Evolutionary conservation across 208 protist species (phyloP), one percentile per base, ranked within the genome.

Genomic region (Zelonia costaricensis): DNA sequence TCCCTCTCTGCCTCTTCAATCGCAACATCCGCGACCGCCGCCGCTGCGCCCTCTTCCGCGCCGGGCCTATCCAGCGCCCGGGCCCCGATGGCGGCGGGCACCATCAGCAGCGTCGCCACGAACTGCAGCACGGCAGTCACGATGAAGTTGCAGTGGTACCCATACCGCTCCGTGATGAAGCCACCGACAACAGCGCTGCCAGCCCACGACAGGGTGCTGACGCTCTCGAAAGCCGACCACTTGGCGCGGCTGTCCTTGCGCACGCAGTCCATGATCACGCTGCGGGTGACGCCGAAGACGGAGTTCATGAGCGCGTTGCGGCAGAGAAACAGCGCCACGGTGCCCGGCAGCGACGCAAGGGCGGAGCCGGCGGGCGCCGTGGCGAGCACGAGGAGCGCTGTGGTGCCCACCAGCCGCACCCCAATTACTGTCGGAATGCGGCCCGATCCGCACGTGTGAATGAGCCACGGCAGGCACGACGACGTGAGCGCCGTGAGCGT

Each of bases 181-280:
- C 84, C 84, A 9, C 80, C 84, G 31, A 88, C 23, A 5, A 78
- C 61, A n/a, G 84, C 80, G 60, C 78, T 86, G 28, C 78, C 84
- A 0, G 84, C 64, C 82, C 84, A 91, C 18, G 73, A 86, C 31
- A 88, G 73, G 38, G 68, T 73, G 0, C 76, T 73, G 53, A 91
- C 75, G 56, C 78, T 84, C 64, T 91, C 84, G 40, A 88, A 73
- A 25, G 84, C 84, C 25, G 77, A 78, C 80, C 79, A 91, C 71
- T 74, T 83, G 16, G 80, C 76, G 3, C 76, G 54, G 30, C 53
- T 73, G n/a, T 69, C 42, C 23, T 72, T 74, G 2, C 20, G 1
- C 13, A 85, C 80, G 61, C 67, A 69, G 52, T 91, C 84, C 84
- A 91, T 91, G 25, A 91, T 75, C 39, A 91, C 75, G 40, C 78